Percentiles rank a stretch among this genome's conserved stretches.
These are phyloP conservation scores for Anacardium occidentale DNA, from an alignment of 345 rosid genomes.

Conservation along the genomic window DNA sequence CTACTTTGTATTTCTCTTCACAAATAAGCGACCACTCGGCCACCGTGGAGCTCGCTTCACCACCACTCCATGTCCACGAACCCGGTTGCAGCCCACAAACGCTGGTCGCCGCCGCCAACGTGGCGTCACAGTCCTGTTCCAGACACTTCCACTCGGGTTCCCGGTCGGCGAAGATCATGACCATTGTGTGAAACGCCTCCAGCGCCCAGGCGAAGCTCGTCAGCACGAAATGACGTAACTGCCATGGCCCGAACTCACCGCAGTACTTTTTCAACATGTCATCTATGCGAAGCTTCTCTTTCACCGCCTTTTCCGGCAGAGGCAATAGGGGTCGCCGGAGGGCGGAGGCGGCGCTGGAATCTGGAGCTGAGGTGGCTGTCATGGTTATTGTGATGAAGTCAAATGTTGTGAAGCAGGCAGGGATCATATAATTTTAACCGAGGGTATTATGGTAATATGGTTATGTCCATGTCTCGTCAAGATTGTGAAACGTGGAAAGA, in stretches of 20 bases:
- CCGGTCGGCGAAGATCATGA: slow-evolving; percentile 85
- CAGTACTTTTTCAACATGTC: slow-evolving; percentile 71
- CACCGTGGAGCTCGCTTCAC: slow-evolving; percentile 72
- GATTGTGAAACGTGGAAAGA: too few relatives aligned
- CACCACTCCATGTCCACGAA: slow-evolving; percentile 74
- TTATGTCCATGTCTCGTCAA: too few relatives aligned
- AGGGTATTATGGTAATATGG: not conserved
- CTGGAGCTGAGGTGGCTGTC: slow-evolving; percentile 19
- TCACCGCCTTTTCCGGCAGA: slow-evolving; percentile 21
- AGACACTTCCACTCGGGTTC: slow-evolving; percentile 61
- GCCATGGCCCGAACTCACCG: slow-evolving; percentile 95
- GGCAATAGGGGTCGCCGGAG: slow-evolving; percentile 35
- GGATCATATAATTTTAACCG: not conserved
- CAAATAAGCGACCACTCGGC: slow-evolving; percentile 83
- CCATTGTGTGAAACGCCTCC: slow-evolving; percentile 94
- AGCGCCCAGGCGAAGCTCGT: slow-evolving; percentile 88
- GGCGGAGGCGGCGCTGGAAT: slow-evolving; percentile 10
- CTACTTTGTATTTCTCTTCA: slow-evolving; percentile 73
- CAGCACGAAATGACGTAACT: slow-evolving; percentile 72
- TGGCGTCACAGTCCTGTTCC: slow-evolving; percentile 39
- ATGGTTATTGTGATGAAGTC: not conserved
- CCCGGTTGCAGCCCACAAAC: slow-evolving; percentile 54
- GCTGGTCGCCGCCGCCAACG: slow-evolving; percentile 25
- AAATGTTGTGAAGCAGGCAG: not conserved
- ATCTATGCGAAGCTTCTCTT: slow-evolving; percentile 60